Evolutionary conservation across 768 basidiomycete genomes (phyloP).

Genomic region (Kockovaella imperatae): DNA sequence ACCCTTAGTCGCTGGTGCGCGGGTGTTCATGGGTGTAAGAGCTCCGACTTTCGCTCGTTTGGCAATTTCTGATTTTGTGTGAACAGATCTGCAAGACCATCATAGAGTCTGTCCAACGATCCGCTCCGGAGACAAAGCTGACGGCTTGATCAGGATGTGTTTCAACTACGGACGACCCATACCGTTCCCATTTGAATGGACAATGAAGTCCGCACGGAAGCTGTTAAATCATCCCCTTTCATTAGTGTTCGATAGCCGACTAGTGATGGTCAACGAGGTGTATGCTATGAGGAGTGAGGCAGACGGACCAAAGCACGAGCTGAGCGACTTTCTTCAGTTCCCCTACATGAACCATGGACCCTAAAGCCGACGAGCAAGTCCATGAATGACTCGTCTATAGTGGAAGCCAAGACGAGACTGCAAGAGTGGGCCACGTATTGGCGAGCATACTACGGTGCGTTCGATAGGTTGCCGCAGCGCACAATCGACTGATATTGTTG

Average conservation of each 20-base stretch:
- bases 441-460: conserved; percentile 3
- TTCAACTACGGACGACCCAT: conserved; percentile 6
- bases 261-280: conserved; percentile 4
- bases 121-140: neutral
- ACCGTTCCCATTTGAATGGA: neutral
- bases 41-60: neutral
- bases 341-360: conserved; percentile 6
- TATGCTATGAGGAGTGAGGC: conserved; percentile 8
- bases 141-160: neutral
- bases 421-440: conserved; percentile 2
- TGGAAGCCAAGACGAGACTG: neutral
- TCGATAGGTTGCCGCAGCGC: neutral
- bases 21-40: conserved; percentile 8
- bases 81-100: conserved; percentile 5
- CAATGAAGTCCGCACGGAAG: neutral
- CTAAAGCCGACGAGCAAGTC: neutral
- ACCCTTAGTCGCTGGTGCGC: conserved; percentile 5
- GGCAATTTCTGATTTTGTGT: too few relatives aligned
- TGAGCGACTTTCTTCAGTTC: too few relatives aligned
- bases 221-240: conserved; percentile 8
- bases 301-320: too few relatives aligned
- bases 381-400: neutral
- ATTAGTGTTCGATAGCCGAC: conserved; percentile 3
- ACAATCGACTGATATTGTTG: neutral
- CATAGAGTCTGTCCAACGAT: conserved; percentile 5